These are phyloP conservation scores for Tuber brumale DNA, from an alignment of 495 filamentous ascomycete species.

Conservation along the genomic window DNA sequence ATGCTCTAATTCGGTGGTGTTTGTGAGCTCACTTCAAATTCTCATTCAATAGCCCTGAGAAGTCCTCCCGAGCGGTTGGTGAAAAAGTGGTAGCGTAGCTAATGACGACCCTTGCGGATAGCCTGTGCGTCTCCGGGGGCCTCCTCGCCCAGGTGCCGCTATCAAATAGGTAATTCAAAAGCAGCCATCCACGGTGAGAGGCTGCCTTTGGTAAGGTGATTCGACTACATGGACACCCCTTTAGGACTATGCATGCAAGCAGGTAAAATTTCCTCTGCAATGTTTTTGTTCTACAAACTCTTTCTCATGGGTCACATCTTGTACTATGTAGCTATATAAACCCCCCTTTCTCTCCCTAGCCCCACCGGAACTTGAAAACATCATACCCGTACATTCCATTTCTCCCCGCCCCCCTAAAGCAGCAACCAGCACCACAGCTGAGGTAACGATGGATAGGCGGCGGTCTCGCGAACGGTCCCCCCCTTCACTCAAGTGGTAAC, in stretches of 20 bases:
- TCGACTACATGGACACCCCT: not conserved
- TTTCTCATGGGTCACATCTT: not conserved
- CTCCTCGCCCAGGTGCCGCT: not conserved
- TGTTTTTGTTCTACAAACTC: not conserved
- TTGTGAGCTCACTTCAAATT: not conserved
- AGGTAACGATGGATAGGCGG: not conserved
- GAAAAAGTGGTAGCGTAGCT: not conserved
- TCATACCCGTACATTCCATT: not conserved
- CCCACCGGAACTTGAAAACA: not conserved
- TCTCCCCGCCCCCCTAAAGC: not conserved
- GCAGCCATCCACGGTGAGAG: not conserved
- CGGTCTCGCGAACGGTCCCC: not conserved
- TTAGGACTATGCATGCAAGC: not conserved
- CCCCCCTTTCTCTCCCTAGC: too few species aligned
- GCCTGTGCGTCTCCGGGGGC: not conserved
- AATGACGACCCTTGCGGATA: not conserved
- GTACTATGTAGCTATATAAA: not conserved
- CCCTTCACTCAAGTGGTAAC: not conserved
- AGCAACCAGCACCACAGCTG: not conserved
- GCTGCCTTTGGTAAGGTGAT: not conserved
- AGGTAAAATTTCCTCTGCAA: not conserved
- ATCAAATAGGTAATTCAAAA: not conserved
- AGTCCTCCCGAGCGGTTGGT: not conserved
- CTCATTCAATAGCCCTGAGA: not conserved
- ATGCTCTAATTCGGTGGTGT: not conserved